These are phyloP conservation scores for Nyctanthes arbortristis DNA, from an alignment of 257 asterid species.

Conservation along the genomic window DNA sequence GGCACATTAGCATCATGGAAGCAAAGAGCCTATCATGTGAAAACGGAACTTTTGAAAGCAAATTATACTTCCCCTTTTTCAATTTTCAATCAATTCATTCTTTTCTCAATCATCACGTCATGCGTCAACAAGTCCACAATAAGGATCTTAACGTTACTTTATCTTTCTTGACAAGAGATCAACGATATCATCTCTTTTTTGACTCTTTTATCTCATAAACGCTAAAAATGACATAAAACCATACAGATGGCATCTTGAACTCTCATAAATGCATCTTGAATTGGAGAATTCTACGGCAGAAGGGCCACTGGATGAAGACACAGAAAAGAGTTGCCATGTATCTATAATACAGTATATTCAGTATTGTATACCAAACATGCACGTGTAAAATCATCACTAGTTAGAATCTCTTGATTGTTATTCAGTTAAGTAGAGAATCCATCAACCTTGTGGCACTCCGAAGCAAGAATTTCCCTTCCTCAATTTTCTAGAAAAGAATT, in stretches of 20 bases:
- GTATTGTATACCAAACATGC: neutral
- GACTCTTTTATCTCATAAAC: neutral
- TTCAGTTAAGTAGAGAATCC: neutral
- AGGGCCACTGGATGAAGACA: too few relatives aligned
- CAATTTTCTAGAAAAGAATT: neutral
- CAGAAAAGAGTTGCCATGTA: too few relatives aligned
- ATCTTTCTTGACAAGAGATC: constrained; percentile 8
- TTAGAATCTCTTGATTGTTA: neutral
- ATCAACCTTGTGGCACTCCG: neutral
- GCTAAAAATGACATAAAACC: constrained; percentile 6
- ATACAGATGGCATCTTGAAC: too few relatives aligned
- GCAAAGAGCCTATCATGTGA: neutral
- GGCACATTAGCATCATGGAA: neutral
- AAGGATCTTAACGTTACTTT: neutral
- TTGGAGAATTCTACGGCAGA: too few relatives aligned
- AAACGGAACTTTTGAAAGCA: constrained; percentile 13
- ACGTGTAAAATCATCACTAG: neutral
- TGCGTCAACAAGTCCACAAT: neutral
- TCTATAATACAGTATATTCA: too few relatives aligned
- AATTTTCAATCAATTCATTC: constrained; percentile 6
- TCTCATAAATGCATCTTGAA: too few relatives aligned
- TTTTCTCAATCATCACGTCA: neutral
- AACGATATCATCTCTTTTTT: neutral
- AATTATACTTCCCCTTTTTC: constrained; percentile 3
- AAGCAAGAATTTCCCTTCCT: neutral